Evolutionary conservation across 352 stramenopile genomes (phyloP).

Genomic region (Phytophthora pluvialis): DNA sequence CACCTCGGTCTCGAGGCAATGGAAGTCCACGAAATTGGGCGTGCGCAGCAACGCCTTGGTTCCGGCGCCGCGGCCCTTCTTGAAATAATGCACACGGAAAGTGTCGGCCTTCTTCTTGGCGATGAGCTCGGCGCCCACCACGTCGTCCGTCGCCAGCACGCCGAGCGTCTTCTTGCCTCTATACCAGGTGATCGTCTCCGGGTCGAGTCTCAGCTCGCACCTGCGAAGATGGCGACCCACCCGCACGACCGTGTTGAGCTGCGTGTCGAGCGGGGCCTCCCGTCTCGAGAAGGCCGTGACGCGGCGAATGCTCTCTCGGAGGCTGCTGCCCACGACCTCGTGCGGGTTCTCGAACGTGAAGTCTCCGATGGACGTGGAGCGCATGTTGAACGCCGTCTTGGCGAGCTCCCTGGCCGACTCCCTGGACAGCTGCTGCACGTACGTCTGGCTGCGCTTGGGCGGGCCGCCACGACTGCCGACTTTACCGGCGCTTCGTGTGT

Average conservation of each 20-base stretch:
- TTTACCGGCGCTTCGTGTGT: conserved; percentile 40
- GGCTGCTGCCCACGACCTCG: conserved; percentile 49
- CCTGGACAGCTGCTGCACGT: conserved; percentile 47
- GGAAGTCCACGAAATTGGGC: conserved; percentile 59
- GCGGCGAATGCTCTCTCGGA: conserved; percentile 83
- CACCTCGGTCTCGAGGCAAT: conserved; percentile 45
- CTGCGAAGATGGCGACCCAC: conserved; percentile 48
- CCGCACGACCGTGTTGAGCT: conserved; percentile 54
- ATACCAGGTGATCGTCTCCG: conserved; percentile 68
- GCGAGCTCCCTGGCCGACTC: conserved; percentile 72
- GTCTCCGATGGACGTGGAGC: conserved; percentile 77
- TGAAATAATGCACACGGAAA: conserved; percentile 83
- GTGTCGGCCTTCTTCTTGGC: conserved; percentile 41
- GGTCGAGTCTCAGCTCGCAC: conserved; percentile 68
- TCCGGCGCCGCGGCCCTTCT: conserved; percentile 61
- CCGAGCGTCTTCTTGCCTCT: conserved; percentile 54
- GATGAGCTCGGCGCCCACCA: conserved; percentile 65
- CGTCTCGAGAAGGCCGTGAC: conserved; percentile 83
- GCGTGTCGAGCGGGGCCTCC: conserved; percentile 70
- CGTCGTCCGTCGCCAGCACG: conserved; percentile 70
- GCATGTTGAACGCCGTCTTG: conserved; percentile 70
- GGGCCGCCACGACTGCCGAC: conserved; percentile 13
- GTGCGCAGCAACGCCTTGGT: conserved; percentile 68
- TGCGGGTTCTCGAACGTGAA: conserved; percentile 75
- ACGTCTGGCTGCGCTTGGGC: conserved; percentile 40